Base-by-base conservation (phyloP, 208 protist genomes). In the Wallacemonas sp. region DNA sequence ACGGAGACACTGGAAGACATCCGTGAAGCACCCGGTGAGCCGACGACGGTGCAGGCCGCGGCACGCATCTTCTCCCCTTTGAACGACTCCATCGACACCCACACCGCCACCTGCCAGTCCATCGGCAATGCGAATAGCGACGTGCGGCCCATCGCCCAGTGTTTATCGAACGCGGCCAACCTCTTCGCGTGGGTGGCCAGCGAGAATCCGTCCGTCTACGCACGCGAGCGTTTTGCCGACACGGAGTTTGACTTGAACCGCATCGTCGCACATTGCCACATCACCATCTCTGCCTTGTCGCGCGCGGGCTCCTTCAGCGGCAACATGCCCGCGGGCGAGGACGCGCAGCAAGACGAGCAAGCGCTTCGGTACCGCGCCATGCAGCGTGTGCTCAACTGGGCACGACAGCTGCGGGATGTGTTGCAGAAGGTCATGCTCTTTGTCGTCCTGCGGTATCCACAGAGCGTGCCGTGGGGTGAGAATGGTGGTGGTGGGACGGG, bases 101-200 rank as follows among this genome's bases (percentile, higher is more conserved):
- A 76, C 42, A 80, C 60, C 3, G 12, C 42, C 5, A 51, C 42
- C n/a, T 80, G 75, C 34, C 56, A 69, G 51, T 44, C 41, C 19
- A 56, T 68, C 33, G 75, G 67, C 24, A 33, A 49, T 9, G 39
- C 36, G 1, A 56, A 70, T 30, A 56, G 66, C 28, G 69, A 72
- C n/a, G 27, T 70, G 53, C 69, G 75, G 14, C 47, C 53, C 5
- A 53, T 72, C 44, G 67, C 66, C 1, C 67, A 79, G 33, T 73
- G 72, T 21, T 44, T 79, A 15, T 49, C 67, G 12, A 64, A 76
- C 34, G 77, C 72, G 8, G 64, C 72, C 30, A 66, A 79, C 54
- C 5, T 82, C 42, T 82, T 79, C 55, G 79, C 72, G 27, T 82
- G 72, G 77, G 58, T 76, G 21, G 49, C 54, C 26, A 72, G 45